Evolutionary conservation across 2,329 filamentous ascomycete genomes (phyloP), one percentile per base, ranked within the genome.

Genomic region (Botrytis squamosa): DNA sequence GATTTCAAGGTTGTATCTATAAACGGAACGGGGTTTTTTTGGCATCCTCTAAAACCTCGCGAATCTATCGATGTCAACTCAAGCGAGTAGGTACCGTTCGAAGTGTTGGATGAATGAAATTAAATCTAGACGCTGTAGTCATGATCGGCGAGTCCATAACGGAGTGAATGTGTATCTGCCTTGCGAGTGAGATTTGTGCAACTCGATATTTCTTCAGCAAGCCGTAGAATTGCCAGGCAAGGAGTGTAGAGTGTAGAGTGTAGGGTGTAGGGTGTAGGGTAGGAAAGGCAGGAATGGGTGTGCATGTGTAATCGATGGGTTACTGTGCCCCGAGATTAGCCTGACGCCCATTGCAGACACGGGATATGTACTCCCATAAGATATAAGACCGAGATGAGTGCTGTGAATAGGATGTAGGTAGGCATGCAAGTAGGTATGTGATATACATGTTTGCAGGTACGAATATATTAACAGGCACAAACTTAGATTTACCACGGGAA

Each of bases 321-420:
- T 14, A 44, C 66, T 68, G 49, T 57, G 66, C n/a, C 66, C 66
- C 66, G 66, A 68, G n/a, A 68, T 68, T 57, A 38, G 52, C 52
- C 66, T 57, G 66, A 68, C 49, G 38, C 9, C 38, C 38, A 42
- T 33, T 44, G 66, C 66, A 57, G 65, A 68, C 66, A 68, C 66
- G 66, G 66, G 38, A 68, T 18, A 66, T 33, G 63, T 33, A 65
- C 42, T 25, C 63, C 63, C 63, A 22, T 38, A 36, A 63, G 60
- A 63, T 63, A 42, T 66, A 46, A 33, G 66, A 68, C 49, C 10
- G 49, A 57, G 66, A 68, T 25, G 49, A 68, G 36, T 25, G 44
- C 49, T 10, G 36, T 12, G n/a, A 33, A 40, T 57, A 9, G 6
- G 52, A 57, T 57, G n/a, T 16, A 55, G 52, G 52, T 29, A 29